Base-by-base conservation (phyloP, 1,284 basidiomycete species). In the Phellinidium pouzarii region DNA sequence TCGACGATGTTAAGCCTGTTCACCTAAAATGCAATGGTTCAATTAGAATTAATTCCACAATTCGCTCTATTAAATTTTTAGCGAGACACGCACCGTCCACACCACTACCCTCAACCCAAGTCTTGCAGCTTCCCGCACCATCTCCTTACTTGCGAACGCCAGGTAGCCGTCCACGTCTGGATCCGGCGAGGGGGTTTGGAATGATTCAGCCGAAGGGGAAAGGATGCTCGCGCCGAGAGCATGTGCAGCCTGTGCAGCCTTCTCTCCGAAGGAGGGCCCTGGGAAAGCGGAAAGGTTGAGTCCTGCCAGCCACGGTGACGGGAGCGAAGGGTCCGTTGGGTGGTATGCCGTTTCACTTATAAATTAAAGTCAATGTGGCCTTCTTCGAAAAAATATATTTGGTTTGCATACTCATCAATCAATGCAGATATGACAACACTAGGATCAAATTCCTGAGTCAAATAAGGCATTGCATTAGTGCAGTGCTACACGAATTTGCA, bases 221-320 rank as follows among this genome's bases (percentile, higher is more conserved):
- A 91, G 64, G 48, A 87, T 75, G 57, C 81, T 72, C 1, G 82
- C 85, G 20, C 73, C 69, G 56, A 90, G 82, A 7, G 74, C 73
- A n/a, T 73, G 70, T 6, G 86, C 87, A 2, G 87, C 88, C 59
- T 82, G 77, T 3, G 76, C 80, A 40, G 86, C 67, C 62, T 74
- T 75, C 44, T 73, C 70, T 22, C 73, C 76, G 12, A 75, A 59
- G 3, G 78, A 76, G 3, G 72, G 69, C 0, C 82, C 85, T 3
- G 77, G 70, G 63, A 86, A 85, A 19, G 64, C 62, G 50, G 77
- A 71, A 11, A 85, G 68, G 34, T 76, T 68, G 25, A 84, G 62
- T 11, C 83, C 84, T 11, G 75, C 82, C 23, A 85, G 72, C 85
- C 84, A 87, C 0, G 73, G 72, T 1, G 76, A 80, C 1, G 71